Base-by-base conservation (phyloP, 805 yeast genomes). In the Komagataella kurtzmanii region DNA sequence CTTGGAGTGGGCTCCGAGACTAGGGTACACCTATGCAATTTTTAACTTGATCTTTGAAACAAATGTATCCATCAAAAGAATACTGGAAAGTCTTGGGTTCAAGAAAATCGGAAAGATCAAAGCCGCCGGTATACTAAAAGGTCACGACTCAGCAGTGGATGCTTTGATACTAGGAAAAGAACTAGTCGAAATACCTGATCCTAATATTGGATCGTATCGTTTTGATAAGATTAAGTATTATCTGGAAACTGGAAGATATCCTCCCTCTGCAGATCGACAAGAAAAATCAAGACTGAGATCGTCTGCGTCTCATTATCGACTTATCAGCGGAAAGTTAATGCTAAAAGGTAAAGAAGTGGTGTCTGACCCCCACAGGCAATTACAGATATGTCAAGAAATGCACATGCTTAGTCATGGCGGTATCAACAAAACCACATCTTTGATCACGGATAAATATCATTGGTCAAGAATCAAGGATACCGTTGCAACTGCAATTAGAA, bases 391-490 rank as follows among this genome's bases (percentile, higher is more conserved):
- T 40, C 74, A 79, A 7, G 84, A 82, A 47, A 68, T 80, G 18
- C 99, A 91, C 63, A 62, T 74, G 55, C 65, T 74, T 18, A 77
- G 75, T 47, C 99, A 91, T 62, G 83, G 83, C 10, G 98, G 98
- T 8, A 88, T 91, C 55, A 91, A 91, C 67, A 87, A 83, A 60
- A 83, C 95, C 1, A 89, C 97, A 0, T 70, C 91, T 0, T 68
- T 76, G 17, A 78, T 93, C 17, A 78, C 90, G 1, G 93, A 85
- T 55, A 77, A 78, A 57, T 91, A 85, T 58, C 95, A 88, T 64
- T 91, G 98, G 97, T 79, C 88, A 1, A 77, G 95, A 50, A 85
- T 91, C 56, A 90, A 93, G 65, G 88, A 80, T 52, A 88, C 96
- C 0, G 97, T 87, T 1, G 81, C 85, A 1, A 79, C 80, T 30